These are phyloP conservation scores for Fusarium nisikadoi DNA, from an alignment of 2,329 filamentous ascomycete genomes.

Conservation along the genomic window DNA sequence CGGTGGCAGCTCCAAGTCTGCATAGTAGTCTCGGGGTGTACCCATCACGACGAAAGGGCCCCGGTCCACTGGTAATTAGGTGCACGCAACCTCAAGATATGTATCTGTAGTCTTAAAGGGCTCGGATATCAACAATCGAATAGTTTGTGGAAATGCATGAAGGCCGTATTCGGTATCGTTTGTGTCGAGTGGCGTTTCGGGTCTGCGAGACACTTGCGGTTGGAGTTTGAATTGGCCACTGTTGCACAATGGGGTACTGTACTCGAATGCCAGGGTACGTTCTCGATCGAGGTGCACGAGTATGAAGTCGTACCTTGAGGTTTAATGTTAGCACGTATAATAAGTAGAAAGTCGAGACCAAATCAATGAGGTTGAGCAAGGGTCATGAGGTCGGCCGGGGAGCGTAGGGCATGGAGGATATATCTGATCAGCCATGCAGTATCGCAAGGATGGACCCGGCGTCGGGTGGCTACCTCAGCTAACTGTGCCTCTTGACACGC, in stretches of 20 bases:
- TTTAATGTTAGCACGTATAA: conserved; percentile 19
- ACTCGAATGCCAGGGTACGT: not conserved
- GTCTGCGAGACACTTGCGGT: not conserved
- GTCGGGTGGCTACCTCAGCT: conserved; percentile 3
- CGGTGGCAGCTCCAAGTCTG: conserved; percentile 77
- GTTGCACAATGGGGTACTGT: not conserved
- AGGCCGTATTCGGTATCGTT: not conserved
- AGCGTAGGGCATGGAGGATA: not conserved
- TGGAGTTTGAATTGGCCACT: not conserved
- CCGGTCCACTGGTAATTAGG: conserved; percentile 10
- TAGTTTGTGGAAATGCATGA: conserved; percentile 9
- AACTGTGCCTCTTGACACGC: conserved; percentile 9
- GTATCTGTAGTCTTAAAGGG: not conserved
- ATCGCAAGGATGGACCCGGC: conserved; percentile 2
- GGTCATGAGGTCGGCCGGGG: not conserved
- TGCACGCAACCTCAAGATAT: conserved; percentile 3
- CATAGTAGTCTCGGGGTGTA: conserved; percentile 80
- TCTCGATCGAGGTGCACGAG: not conserved
- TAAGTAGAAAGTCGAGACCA: not conserved
- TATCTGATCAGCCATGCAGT: not conserved
- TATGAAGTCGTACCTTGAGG: not conserved
- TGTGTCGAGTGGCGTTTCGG: not conserved
- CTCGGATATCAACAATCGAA: conserved; percentile 1
- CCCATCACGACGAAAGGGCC: conserved; percentile 47
- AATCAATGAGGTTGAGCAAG: conserved; percentile 1